Evolutionary conservation across 148 eudicot genomes (phyloP).

Genomic region (Camellia lanceoleosa): DNA sequence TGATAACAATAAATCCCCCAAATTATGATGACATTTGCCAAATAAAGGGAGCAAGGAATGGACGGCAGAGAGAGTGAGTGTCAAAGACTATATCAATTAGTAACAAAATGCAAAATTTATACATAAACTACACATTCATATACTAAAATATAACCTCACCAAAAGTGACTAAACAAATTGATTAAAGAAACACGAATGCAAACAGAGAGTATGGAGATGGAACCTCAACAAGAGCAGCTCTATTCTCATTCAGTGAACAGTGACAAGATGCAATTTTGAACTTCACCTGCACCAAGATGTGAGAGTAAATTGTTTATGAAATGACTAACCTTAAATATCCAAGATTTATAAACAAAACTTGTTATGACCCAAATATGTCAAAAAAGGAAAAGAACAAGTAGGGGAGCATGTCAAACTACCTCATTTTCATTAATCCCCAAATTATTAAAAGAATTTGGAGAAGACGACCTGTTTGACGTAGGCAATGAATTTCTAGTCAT

Average conservation of each 20-base stretch:
- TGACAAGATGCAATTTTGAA: constrained; percentile 17
- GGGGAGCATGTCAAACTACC: too few relatives aligned
- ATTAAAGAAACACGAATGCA: background rate
- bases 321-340: background rate
- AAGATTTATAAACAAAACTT: background rate
- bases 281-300: background rate
- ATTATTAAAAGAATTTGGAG: too few relatives aligned
- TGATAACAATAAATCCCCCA: too few relatives aligned
- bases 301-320: background rate
- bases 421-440: too few relatives aligned
- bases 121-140: too few relatives aligned
- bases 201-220: constrained; percentile 9
- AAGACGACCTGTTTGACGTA: too few relatives aligned
- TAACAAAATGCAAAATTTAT: background rate
- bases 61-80: too few relatives aligned
- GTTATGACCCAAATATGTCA: background rate
- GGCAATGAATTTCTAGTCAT: too few relatives aligned
- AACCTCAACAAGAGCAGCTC: too few relatives aligned
- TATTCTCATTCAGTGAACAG: constrained; percentile 59
- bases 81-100: background rate
- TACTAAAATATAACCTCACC: background rate
- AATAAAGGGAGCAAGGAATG: too few relatives aligned
- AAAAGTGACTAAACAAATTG: background rate
- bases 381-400: too few relatives aligned
- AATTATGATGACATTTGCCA: too few relatives aligned